Base-by-base conservation (phyloP, 164 flowering plant species). In the Euptelea pleiosperma region DNA sequence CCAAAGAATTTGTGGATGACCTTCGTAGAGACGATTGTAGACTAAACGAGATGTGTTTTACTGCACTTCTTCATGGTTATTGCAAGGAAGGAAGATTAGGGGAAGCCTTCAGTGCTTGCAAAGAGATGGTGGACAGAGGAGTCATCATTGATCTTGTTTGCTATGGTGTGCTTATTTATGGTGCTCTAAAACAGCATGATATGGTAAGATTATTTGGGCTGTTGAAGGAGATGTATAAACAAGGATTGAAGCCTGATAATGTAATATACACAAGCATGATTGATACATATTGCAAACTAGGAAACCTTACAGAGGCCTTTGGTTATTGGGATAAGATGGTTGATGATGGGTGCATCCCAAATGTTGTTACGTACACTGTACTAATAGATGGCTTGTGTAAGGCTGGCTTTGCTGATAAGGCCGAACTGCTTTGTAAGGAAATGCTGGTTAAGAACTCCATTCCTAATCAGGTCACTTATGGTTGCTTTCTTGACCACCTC, bases 191-290 rank as follows among this genome's bases (percentile, higher is more conserved):
- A 51, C 70, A 73, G 30, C 66, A 57, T 18, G 85, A 83, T 51
- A 67, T 44, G 34, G 50, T 44, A 53, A 62, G 15, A 11, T 62
- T 79, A 11, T 43, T 75, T 28, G 49, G 46, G 40, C 55, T 84
- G 39, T 68, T 89, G 39, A 82, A 83, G 65, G 82, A 87, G 70
- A 82, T 92, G 84, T 63, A 73, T 37, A 63, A 61, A 52, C 67
- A 58, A 36, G 87, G 87, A 57, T 40, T 86, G 62, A 82, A 62
- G 63, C 96, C 86, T 48, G 98, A 92, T 75, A 62, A 57, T 28
- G 79, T 87, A 25, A 72, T 86, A 16, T 89, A 87, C 63, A 86
- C 96, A 8, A 85, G 63, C 66, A 75, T 92, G 71, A 82, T 92
- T 57, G 94, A 89, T 74, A 69, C 71, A 18, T 75, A 73, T 48